Evolutionary conservation across 192 early-diverging fungal genomes (phyloP).

Genomic region (Radiomyces spectabilis): DNA sequence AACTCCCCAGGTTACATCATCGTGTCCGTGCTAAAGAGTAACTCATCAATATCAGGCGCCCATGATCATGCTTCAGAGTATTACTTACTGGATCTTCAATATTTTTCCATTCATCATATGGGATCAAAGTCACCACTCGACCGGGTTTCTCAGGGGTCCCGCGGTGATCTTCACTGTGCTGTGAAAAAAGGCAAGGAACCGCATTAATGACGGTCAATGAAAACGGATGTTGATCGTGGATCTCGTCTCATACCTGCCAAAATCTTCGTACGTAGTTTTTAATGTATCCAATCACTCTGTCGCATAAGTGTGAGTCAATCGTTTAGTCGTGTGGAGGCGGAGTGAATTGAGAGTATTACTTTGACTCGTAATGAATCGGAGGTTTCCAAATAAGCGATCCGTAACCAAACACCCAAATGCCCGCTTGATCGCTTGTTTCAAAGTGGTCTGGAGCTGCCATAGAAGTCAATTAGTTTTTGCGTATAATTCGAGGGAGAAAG

Average conservation of each 20-base stretch:
- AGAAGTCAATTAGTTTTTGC: neutral
- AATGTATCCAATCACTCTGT: conserved; percentile 53
- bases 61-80: neutral
- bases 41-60: neutral
- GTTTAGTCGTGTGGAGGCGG: neutral
- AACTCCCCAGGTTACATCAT: conserved; percentile 68
- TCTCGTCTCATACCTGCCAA: conserved; percentile 51
- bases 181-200: conserved; percentile 9
- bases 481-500: too few species aligned
- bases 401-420: conserved; percentile 54
- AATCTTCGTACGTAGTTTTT: conserved; percentile 65
- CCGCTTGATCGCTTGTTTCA: too few species aligned
- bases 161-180: conserved; percentile 79
- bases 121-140: conserved; percentile 80
- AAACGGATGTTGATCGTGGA: neutral
- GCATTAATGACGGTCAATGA: conserved; percentile 13
- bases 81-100: conserved; percentile 40
- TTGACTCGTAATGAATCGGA: conserved; percentile 41
- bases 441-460: too few species aligned
- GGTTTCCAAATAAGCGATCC: conserved; percentile 52
- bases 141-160: conserved; percentile 74
- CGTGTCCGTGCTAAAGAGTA: conserved; percentile 19
- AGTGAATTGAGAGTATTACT: conserved; percentile 16
- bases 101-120: conserved; percentile 55
- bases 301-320: neutral